Conservation (phyloP, 768 basidiomycete genomes). For the Suillus clintonianus region DNA sequence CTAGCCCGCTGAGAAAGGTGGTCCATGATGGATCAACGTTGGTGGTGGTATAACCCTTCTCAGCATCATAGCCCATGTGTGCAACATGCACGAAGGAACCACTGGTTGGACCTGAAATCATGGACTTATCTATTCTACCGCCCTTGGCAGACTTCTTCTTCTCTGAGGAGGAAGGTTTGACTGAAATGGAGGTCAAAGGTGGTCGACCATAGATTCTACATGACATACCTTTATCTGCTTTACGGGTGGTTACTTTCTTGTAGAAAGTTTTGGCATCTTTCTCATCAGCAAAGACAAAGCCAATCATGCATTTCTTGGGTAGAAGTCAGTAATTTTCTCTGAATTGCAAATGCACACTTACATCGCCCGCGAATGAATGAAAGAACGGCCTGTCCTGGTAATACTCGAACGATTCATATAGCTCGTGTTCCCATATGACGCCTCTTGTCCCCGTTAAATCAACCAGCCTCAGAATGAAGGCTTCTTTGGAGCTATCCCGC, state of each 20-base stretch:
- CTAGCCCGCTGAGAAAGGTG: constrained; percentile 65
- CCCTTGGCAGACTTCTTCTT: constrained; percentile 62
- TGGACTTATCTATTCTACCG: constrained; percentile 88
- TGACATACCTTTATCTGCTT: constrained; percentile 54
- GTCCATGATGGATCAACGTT: constrained; percentile 93
- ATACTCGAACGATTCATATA: constrained; percentile 82
- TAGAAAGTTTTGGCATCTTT: constrained; percentile 79
- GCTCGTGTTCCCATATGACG: constrained; percentile 90
- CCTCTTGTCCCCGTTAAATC: constrained; percentile 85
- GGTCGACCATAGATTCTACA: background rate
- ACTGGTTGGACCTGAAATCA: constrained; percentile 80
- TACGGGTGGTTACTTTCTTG: constrained; percentile 79
- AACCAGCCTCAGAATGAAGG: constrained; percentile 73
- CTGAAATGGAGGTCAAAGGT: constrained; percentile 24
- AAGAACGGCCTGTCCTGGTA: constrained; percentile 87
- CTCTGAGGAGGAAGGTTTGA: constrained; percentile 47
- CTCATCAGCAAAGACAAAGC: constrained; percentile 87
- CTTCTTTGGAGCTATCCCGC: constrained; percentile 56
- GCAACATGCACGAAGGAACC: constrained; percentile 88
- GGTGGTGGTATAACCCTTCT: constrained; percentile 82
- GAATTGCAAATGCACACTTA: constrained; percentile 45
- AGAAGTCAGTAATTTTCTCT: constrained; percentile 3
- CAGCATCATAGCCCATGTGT: constrained; percentile 91
- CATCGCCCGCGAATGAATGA: constrained; percentile 91
- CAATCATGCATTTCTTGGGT: constrained; percentile 83